Base-by-base conservation (phyloP, 225 moss, liverwort and hornwort genomes). In the Marchantia paleacea region DNA sequence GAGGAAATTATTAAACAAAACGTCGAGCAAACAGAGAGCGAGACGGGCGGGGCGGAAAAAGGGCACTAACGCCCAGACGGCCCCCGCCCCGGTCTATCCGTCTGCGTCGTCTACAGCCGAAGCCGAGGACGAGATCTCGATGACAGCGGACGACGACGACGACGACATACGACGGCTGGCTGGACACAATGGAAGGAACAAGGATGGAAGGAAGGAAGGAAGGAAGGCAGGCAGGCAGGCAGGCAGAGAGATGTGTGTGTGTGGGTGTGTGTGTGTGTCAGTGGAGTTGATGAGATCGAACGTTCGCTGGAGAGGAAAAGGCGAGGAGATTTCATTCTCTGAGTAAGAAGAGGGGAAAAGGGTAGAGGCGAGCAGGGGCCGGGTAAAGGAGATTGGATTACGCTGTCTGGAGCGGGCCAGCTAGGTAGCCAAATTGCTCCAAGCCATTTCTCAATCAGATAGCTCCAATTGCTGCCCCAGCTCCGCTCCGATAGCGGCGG, bases 401-500 rank as follows among this genome's bases (percentile, higher is more conserved):
- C 63, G 78, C 78, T 78, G 78, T 78, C 78, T 78, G 78, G 64
- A 78, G 51, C 49, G 24, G 78, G 78, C 51, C 51, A 78, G 65
- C 73, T 73, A 50, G 72, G n/a, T 72, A 52, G 78, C 64, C 31
- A 78, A 65, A 47, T 66, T 65, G 6, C 47, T 63, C 29, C 1
- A 7, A 48, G 52, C 72, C n/a, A 10, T 5, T 39, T 71, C 19
- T 22, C 24, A 10, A 22, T 51, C 49, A n/a, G 39, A 50, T 73
- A 18, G 28, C 52, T 63, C 31, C 57, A 39, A 55, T 29, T 30
- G 0, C 28, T 39, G 18, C 31, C 30, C 66, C 28, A 10, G 54
- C 28, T 20, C 31, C 28, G 61, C 39, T 48, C 76, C 76, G 76
- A 57, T 61, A 61, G 39, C 76, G 60, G 14, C 76, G 76, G 76